Conservation (phyloP, 2,329 filamentous ascomycete species). For the Alternaria triticimaculans region DNA sequence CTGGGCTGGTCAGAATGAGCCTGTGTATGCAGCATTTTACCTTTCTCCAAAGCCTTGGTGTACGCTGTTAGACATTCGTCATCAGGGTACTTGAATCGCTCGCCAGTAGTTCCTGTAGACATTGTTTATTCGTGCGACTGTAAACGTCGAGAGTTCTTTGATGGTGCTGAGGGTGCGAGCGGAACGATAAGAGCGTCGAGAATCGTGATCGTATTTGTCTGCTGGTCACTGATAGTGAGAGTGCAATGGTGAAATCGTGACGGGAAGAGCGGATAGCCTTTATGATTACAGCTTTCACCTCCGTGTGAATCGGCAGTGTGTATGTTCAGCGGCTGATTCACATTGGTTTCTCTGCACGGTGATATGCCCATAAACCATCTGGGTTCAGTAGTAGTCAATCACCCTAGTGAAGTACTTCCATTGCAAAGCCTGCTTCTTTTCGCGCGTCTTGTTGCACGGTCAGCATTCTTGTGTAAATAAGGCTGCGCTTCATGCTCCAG, state of each 20-base stretch:
- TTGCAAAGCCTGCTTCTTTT: too few relatives aligned
- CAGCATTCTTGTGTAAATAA: background rate
- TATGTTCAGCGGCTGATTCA: too few relatives aligned
- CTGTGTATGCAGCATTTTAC: background rate
- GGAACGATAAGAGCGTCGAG: background rate
- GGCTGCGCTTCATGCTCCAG: slow-evolving; percentile 8
- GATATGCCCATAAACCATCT: too few relatives aligned
- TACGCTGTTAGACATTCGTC: background rate
- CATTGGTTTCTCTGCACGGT: too few relatives aligned
- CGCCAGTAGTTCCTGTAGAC: background rate
- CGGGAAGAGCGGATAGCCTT: background rate
- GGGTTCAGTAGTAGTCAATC: too few relatives aligned
- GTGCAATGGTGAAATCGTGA: background rate
- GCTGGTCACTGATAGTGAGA: background rate
- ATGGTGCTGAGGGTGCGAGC: background rate
- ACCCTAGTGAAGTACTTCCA: too few relatives aligned
- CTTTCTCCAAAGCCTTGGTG: background rate
- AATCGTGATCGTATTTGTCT: background rate
- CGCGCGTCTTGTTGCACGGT: too few relatives aligned
- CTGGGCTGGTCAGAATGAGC: background rate
- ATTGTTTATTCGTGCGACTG: background rate
- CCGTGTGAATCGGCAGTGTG: background rate
- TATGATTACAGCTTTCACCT: background rate
- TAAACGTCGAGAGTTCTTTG: background rate
- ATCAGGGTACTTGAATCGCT: background rate